Conservation (phyloP, 805 yeast genomes). For the Saturnispora bothae region DNA sequence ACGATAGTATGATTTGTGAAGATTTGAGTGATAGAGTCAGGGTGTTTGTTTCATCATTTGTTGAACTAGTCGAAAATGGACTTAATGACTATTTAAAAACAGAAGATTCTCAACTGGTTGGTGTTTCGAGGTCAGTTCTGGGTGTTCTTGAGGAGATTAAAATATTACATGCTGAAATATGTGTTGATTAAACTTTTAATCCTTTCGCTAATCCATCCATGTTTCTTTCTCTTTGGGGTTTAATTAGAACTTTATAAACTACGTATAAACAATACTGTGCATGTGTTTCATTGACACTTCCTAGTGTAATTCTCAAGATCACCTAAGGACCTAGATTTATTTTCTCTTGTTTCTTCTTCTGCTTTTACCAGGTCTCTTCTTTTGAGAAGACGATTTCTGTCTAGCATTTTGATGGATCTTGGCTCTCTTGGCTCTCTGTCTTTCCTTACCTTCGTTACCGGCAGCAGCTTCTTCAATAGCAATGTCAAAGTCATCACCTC, state of each 20-base stretch:
- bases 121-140: slow-evolving; percentile 12
- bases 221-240: too few relatives aligned
- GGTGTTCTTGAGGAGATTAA: slow-evolving; percentile 14
- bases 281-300: too few relatives aligned
- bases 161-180: slow-evolving; percentile 13
- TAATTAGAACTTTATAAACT: too few relatives aligned
- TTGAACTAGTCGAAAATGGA: slow-evolving; percentile 38
- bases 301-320: neutral
- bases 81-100: slow-evolving; percentile 45
- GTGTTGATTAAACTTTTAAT: slow-evolving; percentile 6
- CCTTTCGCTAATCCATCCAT: too few relatives aligned
- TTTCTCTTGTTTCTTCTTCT: slow-evolving; percentile 32
- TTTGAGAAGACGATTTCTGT: slow-evolving; percentile 43
- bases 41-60: slow-evolving; percentile 43
- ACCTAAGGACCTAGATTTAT: too few relatives aligned
- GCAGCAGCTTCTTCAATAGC: slow-evolving; percentile 89
- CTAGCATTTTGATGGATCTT: slow-evolving; percentile 29
- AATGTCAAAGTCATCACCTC: slow-evolving; percentile 70
- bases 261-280: too few relatives aligned
- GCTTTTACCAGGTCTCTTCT: slow-evolving; percentile 45
- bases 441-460: slow-evolving; percentile 20
- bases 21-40: slow-evolving; percentile 47
- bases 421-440: slow-evolving; percentile 44
- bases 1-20: slow-evolving; percentile 33
- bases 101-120: slow-evolving; percentile 26